Conservation (phyloP, 2,329 filamentous ascomycete genomes). For the Sordariomycetes sp. region DNA sequence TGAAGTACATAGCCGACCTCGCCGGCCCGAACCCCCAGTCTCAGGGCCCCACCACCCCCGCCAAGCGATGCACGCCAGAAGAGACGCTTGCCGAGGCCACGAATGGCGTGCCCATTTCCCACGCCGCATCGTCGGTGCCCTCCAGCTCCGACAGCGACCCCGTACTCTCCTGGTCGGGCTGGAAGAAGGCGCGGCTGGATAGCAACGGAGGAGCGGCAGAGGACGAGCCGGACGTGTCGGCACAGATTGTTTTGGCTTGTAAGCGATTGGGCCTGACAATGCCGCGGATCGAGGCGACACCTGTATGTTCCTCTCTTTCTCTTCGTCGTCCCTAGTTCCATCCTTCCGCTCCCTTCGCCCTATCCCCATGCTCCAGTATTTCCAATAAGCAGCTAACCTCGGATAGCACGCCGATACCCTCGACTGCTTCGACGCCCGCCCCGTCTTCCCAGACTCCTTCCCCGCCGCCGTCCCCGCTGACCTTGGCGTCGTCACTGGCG, state of each 20-base stretch:
- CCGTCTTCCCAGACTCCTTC: slow-evolving; percentile 1
- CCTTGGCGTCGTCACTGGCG: slow-evolving; percentile 18
- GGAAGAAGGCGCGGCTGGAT: neutral
- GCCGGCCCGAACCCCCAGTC: slow-evolving; percentile 6
- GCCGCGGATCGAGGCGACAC: neutral
- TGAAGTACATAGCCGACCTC: slow-evolving; percentile 7
- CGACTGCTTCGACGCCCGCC: neutral
- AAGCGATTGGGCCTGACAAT: neutral
- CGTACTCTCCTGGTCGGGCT: neutral
- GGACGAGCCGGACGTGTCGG: neutral
- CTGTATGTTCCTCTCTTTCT: neutral
- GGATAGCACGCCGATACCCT: neutral
- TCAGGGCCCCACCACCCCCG: slow-evolving; percentile 3
- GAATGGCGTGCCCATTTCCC: neutral
- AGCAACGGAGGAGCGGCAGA: neutral
- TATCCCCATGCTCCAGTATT: no score
- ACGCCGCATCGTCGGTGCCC: neutral
- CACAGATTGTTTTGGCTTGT: neutral
- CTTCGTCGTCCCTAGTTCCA: neutral
- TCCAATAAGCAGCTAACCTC: neutral
- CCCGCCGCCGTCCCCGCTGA: slow-evolving; percentile 15
- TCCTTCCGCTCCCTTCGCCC: neutral
- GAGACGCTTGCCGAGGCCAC: neutral
- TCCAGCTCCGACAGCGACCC: neutral
- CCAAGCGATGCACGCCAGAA: neutral